Conservation (phyloP, 441 rosid genomes). For the Erodium chrysanthum region DNA sequence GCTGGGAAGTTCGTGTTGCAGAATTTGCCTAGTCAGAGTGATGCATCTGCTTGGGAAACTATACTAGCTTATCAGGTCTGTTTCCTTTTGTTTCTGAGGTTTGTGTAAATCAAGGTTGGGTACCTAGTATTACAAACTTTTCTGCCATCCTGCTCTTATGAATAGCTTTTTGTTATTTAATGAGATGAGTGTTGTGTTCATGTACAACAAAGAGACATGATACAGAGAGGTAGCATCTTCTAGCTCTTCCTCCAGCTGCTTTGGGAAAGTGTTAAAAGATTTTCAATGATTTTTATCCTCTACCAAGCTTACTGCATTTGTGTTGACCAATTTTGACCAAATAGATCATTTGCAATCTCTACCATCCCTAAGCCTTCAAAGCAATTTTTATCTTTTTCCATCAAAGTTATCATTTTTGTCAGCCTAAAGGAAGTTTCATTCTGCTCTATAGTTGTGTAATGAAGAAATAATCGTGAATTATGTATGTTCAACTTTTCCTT, state of each 20-base stretch:
- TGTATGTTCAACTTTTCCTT: background rate
- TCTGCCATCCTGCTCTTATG: background rate
- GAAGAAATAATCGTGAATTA: background rate
- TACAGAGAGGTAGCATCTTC: background rate
- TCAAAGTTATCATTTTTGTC: background rate
- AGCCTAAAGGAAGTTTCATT: background rate
- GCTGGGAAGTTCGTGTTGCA: constrained; percentile 90
- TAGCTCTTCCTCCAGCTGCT: constrained; percentile 1
- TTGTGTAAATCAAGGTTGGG: constrained; percentile 4
- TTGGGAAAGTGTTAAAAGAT: background rate
- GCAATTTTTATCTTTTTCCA: background rate
- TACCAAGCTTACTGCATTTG: background rate
- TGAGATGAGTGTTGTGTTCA: background rate
- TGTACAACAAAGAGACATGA: background rate
- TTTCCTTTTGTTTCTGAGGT: constrained; percentile 16
- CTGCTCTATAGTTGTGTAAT: background rate
- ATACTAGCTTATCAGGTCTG: constrained; percentile 51
- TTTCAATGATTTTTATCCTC: background rate
- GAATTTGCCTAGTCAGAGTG: constrained; percentile 61
- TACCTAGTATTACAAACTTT: constrained; percentile 5
- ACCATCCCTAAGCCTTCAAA: constrained; percentile 1
- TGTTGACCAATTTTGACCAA: background rate
- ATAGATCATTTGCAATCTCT: background rate
- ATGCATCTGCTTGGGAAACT: constrained; percentile 63
- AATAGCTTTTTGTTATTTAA: background rate